These are phyloP conservation scores for Triangularia setosa DNA, from an alignment of 2,329 filamentous ascomycete genomes.

Conservation along the genomic window DNA sequence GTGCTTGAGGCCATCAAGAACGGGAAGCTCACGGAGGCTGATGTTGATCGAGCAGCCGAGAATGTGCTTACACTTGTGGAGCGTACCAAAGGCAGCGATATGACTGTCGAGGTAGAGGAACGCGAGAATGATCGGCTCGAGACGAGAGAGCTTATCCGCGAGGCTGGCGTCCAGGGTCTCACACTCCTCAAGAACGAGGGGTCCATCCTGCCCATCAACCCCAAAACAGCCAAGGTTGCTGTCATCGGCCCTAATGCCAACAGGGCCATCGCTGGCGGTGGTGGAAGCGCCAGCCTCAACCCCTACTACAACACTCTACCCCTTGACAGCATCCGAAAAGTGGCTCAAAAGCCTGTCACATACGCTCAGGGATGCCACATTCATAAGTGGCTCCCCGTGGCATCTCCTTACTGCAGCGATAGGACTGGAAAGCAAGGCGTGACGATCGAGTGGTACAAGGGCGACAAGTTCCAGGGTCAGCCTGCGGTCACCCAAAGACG, in stretches of 20 bases:
- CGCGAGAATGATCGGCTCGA: slow-evolving; percentile 53
- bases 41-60: slow-evolving; percentile 56
- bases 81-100: slow-evolving; percentile 57
- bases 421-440: slow-evolving; percentile 57
- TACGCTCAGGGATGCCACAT: slow-evolving; percentile 62
- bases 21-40: slow-evolving; percentile 43
- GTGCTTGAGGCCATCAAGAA: slow-evolving; percentile 49
- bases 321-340: slow-evolving; percentile 56
- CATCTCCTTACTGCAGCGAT: slow-evolving; percentile 55
- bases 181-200: slow-evolving; percentile 62
- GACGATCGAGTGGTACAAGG: slow-evolving; percentile 60
- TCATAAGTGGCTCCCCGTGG: slow-evolving; percentile 62
- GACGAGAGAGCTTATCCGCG: slow-evolving; percentile 56
- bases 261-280: slow-evolving; percentile 62
- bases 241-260: slow-evolving; percentile 67
- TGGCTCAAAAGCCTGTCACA: slow-evolving; percentile 51
- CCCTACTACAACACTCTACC: slow-evolving; percentile 66
- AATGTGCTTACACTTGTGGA: slow-evolving; percentile 59
- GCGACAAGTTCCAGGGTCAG: slow-evolving; percentile 57
- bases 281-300: slow-evolving; percentile 64
- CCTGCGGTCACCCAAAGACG: slow-evolving; percentile 56
- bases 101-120: slow-evolving; percentile 54
- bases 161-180: slow-evolving; percentile 58
- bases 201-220: slow-evolving; percentile 54
- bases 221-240: slow-evolving; percentile 54